A percentile compares a stretch with the other conserved stretches of the same genome.
phyloP scores from a whole-genome alignment of 352 stramenopile genomes.

The Pythium sukuiense region DNA sequence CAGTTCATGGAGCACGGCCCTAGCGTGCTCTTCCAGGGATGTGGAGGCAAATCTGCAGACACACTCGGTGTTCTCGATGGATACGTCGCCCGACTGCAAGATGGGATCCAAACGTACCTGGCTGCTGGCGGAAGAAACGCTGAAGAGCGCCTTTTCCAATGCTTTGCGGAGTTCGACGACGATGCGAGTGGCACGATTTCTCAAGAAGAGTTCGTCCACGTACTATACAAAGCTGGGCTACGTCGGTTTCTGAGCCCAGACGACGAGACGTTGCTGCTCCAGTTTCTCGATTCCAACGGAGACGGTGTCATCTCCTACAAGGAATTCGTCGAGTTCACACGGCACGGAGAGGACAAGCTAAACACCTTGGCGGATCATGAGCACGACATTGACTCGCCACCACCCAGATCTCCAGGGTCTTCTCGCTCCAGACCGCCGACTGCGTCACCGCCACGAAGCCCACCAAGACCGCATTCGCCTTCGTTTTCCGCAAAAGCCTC shows the following conservation, averaged over 20 bases:
- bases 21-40: conserved; percentile 44
- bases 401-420: conserved; percentile 7
- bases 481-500: conserved; percentile 13
- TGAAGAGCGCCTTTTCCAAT: conserved; percentile 37
- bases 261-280: conserved; percentile 60
- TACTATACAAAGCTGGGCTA: conserved; percentile 62
- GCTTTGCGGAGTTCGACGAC: conserved; percentile 60
- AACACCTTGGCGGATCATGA: conserved; percentile 26
- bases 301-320: conserved; percentile 61
- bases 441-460: conserved; percentile 13
- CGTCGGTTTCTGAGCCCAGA: conserved; percentile 60
- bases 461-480: conserved; percentile 11
- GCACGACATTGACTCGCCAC: background rate
- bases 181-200: conserved; percentile 59
- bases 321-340: conserved; percentile 70
- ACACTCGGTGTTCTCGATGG: conserved; percentile 41
- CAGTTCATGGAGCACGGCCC: conserved; percentile 55
- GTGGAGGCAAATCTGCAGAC: conserved; percentile 12
- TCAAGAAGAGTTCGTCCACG: conserved; percentile 60
- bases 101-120: conserved; percentile 57
- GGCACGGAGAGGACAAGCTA: conserved; percentile 40
- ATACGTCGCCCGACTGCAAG: conserved; percentile 56
- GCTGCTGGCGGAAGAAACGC: conserved; percentile 52
- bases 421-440: background rate
- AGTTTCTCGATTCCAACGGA: conserved; percentile 68